phyloP scores from a whole-genome alignment of 225 moss, liverwort and hornwort genomes.

The Ulota crispa region DNA sequence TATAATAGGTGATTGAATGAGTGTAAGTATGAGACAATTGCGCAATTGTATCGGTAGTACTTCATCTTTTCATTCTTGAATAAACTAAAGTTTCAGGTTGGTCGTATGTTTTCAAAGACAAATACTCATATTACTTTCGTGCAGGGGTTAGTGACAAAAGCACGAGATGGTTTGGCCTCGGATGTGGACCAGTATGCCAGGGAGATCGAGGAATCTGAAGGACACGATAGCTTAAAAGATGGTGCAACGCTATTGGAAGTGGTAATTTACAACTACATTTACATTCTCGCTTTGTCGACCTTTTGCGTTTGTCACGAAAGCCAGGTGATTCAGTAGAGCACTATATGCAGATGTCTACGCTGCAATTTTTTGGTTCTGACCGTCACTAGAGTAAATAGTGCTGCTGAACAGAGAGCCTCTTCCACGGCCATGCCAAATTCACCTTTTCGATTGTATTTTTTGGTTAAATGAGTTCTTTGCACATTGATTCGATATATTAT shows the following conservation, averaged over 20 bases:
- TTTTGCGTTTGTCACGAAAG: neutral
- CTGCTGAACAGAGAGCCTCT: conserved; percentile 10
- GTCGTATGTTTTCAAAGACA: neutral
- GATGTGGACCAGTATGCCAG: conserved; percentile 74
- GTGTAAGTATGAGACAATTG: neutral
- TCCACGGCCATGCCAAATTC: neutral
- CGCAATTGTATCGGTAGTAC: neutral
- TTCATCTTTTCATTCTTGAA: neutral
- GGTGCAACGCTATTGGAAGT: conserved; percentile 81
- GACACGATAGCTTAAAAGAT: conserved; percentile 55
- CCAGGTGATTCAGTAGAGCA: conserved; percentile 1
- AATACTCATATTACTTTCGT: neutral
- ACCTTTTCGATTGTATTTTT: neutral
- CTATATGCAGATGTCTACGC: neutral
- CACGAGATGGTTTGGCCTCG: conserved; percentile 64
- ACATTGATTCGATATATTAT: neutral
- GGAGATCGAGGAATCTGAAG: conserved; percentile 51
- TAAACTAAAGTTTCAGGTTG: neutral
- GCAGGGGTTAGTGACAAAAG: conserved; percentile 81
- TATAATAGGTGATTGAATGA: conserved; percentile 10
- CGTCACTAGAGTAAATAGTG: neutral
- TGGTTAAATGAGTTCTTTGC: neutral
- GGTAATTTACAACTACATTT: conserved; percentile 35
- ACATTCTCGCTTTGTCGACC: neutral
- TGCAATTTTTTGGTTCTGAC: neutral